These are phyloP conservation scores for Cryptosporidium bovis DNA, from an alignment of 169 alveolate genomes.

Conservation along the genomic window DNA sequence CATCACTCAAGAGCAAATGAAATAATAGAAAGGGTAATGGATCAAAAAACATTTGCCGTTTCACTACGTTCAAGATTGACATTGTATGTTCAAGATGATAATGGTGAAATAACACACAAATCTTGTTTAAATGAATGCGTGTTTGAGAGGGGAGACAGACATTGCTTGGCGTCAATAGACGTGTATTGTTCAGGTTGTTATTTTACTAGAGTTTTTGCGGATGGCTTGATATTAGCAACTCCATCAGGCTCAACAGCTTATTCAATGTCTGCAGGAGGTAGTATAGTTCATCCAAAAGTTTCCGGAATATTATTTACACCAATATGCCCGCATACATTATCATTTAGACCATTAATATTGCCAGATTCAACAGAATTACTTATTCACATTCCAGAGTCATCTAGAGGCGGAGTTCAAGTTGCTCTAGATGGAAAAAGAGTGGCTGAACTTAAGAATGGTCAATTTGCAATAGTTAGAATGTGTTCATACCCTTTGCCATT, in stretches of 20 bases:
- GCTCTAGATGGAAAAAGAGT: slow-evolving; percentile 79
- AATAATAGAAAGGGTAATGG: slow-evolving; percentile 54
- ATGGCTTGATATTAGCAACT: slow-evolving; percentile 92
- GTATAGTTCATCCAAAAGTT: slow-evolving; percentile 94
- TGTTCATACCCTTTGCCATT: slow-evolving; percentile 65
- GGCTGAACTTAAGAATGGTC: slow-evolving; percentile 48
- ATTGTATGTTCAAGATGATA: slow-evolving; percentile 16
- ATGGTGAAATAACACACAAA: slow-evolving; percentile 16
- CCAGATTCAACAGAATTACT: slow-evolving; percentile 82
- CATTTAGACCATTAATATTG: slow-evolving; percentile 94
- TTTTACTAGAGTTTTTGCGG: slow-evolving; percentile 85
- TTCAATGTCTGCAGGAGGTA: slow-evolving; percentile 97
- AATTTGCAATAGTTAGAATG: slow-evolving; percentile 64
- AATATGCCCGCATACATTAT: slow-evolving; percentile 94
- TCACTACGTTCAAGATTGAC: slow-evolving; percentile 62
- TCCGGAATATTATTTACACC: slow-evolving; percentile 91
- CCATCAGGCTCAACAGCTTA: slow-evolving; percentile 99
- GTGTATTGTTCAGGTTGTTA: slow-evolving; percentile 75
- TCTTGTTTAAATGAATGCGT: slow-evolving; percentile 79
- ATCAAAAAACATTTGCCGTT: slow-evolving; percentile 62
- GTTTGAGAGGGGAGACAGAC: slow-evolving; percentile 77
- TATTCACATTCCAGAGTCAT: slow-evolving; percentile 77
- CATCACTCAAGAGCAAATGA: slow-evolving; percentile 64
- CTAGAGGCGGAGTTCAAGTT: slow-evolving; percentile 79
- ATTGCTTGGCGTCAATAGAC: slow-evolving; percentile 70